Base-by-base conservation (phyloP, 2,329 filamentous ascomycete genomes). In the Bipolaris sorokiniana region DNA sequence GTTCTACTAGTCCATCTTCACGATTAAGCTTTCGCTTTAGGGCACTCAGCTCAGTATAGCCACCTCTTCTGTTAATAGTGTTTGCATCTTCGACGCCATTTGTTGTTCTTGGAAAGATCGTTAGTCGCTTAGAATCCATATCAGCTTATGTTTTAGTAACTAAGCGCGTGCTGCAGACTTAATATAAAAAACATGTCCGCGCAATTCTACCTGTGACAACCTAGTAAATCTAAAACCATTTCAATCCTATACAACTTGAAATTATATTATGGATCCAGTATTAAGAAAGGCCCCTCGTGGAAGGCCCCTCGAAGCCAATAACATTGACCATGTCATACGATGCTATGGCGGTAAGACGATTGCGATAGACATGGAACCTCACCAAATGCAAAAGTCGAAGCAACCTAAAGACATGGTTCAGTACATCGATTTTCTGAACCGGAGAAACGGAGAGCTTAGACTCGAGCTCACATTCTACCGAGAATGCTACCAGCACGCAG, bases 381-480 rank as follows among this genome's bases (percentile, higher is more conserved):
- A 42, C 18, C 15, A 54, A 4, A 62, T 64, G 28, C 31, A 60
- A 31, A 45, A 60, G 18, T 59, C 42, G 2, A 64, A 64, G 52
- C 41, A 51, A 36, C 31, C 54, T n/a, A n/a, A 11, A 28, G 46
- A 57, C n/a, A 7, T 42, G 5, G 20, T 41, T n/a, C 5, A 57
- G 11, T 59, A 58, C 10, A 56, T 65, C n/a, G 20, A 59, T 26
- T 63, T 48, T 15, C 48, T 65, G 1, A 54, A 55, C 45, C 23
- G 37, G 5, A 54, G 44, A 44, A 61, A 63, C 41, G 23, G 58
- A 46, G 50, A 61, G 18, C 58, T 65, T 10, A 53, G 50, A 20
- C 9, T 56, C 16, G 60, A 65, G 54, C 49, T 58, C 16, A 56
- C 44, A 26, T 65, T 52, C 36, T 65, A 65, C 36, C n/a, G 20